phyloP scores from a whole-genome alignment of 768 basidiomycete genomes.

The Auriscalpium vulgare region DNA sequence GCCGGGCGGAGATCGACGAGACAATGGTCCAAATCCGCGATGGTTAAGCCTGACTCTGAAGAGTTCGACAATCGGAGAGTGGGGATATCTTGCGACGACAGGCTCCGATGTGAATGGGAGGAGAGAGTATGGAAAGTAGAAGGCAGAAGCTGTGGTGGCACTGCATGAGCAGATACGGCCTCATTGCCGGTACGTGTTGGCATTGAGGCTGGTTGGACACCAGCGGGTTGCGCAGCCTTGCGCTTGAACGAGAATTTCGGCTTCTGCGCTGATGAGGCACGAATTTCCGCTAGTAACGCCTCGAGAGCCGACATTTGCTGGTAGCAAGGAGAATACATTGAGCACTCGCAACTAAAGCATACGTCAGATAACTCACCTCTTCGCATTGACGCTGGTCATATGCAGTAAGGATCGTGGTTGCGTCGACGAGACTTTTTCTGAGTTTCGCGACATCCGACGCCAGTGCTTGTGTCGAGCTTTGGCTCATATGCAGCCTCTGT shows the following conservation, averaged over 20 bases:
- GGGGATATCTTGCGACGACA: conserved; percentile 36
- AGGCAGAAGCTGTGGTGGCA: background rate
- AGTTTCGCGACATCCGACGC: conserved; percentile 37
- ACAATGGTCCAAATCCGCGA: conserved; percentile 61
- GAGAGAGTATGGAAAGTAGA: conserved; percentile 35
- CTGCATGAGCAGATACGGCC: background rate
- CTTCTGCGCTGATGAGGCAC: conserved; percentile 37
- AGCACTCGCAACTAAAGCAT: background rate
- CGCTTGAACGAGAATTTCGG: conserved; percentile 67
- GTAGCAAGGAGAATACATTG: background rate
- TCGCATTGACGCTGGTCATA: conserved; percentile 74
- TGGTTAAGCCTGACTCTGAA: conserved; percentile 44
- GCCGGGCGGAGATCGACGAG: conserved; percentile 50
- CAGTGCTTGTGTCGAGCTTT: conserved; percentile 6
- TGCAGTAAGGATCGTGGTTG: conserved; percentile 53
- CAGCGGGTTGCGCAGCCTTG: conserved; percentile 17
- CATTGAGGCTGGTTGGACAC: background rate
- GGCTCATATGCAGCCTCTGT: conserved; percentile 26
- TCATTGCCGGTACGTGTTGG: no score
- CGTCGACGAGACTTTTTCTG: conserved; percentile 55
- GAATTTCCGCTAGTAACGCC: conserved; percentile 41
- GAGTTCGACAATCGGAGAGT: conserved; percentile 18
- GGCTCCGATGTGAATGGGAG: conserved; percentile 35
- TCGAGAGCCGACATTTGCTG: conserved; percentile 68
- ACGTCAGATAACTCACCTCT: conserved; percentile 34